Conservation (phyloP, 495 filamentous ascomycete species). For the Tuber aestivum region DNA sequence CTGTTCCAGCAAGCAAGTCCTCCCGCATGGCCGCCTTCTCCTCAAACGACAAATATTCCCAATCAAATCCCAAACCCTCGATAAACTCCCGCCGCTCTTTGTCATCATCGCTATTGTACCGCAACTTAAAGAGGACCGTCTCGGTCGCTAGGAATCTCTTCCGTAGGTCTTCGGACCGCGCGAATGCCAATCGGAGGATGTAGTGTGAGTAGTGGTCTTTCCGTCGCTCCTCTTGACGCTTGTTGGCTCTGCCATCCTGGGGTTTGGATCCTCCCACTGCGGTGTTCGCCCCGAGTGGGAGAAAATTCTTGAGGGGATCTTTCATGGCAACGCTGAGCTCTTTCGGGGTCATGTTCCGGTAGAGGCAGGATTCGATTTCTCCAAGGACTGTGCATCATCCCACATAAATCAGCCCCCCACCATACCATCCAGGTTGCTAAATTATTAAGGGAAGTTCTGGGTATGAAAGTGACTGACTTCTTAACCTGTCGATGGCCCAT, state of each 20-base stretch:
- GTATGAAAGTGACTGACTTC: slow-evolving; percentile 50
- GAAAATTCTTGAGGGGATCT: slow-evolving; percentile 74
- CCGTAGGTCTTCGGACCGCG: slow-evolving; percentile 84
- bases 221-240: slow-evolving; percentile 62
- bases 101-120: slow-evolving; percentile 64
- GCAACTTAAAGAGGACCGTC: slow-evolving; percentile 75
- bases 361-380: slow-evolving; percentile 91
- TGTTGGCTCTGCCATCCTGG: not conserved
- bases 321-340: slow-evolving; percentile 76
- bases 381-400: slow-evolving; percentile 63
- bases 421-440: not conserved
- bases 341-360: slow-evolving; percentile 73
- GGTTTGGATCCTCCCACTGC: slow-evolving; percentile 47
- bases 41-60: slow-evolving; percentile 70
- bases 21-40: slow-evolving; percentile 58
- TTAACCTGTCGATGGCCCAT: slow-evolving; percentile 94
- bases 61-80: slow-evolving; percentile 67
- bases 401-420: slow-evolving; percentile 11
- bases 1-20: slow-evolving; percentile 52
- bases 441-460: not conserved
- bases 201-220: slow-evolving; percentile 99
- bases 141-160: slow-evolving; percentile 81
- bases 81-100: slow-evolving; percentile 70
- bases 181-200: slow-evolving; percentile 89
- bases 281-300: slow-evolving; percentile 74